Evolutionary conservation across 73 alveolate species (phyloP).

Genomic region (Stentor coeruleus): DNA sequence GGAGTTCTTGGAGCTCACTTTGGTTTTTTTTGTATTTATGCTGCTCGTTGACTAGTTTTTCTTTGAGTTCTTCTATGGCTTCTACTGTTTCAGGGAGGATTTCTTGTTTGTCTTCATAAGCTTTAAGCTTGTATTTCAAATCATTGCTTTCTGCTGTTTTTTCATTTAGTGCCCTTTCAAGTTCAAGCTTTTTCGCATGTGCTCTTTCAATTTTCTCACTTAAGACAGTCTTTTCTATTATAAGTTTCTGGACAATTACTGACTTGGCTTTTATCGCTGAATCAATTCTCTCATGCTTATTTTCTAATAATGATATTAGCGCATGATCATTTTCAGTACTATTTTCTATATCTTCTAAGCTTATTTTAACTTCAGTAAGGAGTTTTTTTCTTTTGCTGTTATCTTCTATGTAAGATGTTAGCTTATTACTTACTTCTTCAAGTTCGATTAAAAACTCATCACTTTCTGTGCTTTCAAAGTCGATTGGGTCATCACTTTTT

Average conservation of each 20-base stretch:
- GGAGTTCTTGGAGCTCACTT: neutral
- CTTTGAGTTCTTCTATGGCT: neutral
- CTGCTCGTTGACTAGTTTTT: neutral
- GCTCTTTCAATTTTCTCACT: neutral
- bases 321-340: constrained; percentile 52
- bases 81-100: neutral
- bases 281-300: constrained; percentile 32
- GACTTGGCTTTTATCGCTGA: neutral
- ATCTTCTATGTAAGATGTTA: constrained; percentile 27
- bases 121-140: neutral
- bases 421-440: neutral
- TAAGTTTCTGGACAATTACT: constrained; percentile 16
- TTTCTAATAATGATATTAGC: constrained; percentile 54
- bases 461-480: neutral
- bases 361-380: neutral
- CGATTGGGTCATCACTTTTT: neutral
- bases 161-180: constrained; percentile 1
- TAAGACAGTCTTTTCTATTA: constrained; percentile 11
- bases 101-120: neutral
- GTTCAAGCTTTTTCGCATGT: constrained; percentile 1
- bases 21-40: neutral
- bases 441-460: neutral
- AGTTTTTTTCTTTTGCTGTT: constrained; percentile 29
- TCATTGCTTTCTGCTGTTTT: neutral
- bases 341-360: neutral